Conservation (phyloP, 768 basidiomycete genomes). For the Agaricus blazei region DNA sequence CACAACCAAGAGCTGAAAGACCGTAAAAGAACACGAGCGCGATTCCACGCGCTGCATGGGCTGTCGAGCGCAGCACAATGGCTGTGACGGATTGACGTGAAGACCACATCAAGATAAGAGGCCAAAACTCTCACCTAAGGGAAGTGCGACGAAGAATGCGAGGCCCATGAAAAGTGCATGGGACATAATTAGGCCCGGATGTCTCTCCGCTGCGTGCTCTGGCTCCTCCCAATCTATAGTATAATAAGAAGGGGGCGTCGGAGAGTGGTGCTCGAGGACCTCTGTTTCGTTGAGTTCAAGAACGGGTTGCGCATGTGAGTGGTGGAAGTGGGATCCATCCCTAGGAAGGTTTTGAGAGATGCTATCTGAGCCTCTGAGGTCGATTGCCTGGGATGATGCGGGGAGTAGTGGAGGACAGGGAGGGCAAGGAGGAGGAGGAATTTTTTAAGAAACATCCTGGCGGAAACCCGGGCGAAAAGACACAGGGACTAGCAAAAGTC, state of each 20-base stretch:
- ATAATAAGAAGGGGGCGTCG: slow-evolving; percentile 79
- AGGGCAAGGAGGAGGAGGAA: slow-evolving; percentile 10
- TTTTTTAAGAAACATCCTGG: slow-evolving; percentile 13
- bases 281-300: slow-evolving; percentile 76
- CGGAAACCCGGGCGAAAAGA: neutral
- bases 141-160: slow-evolving; percentile 82
- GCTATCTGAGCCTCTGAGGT: neutral
- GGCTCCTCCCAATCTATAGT: slow-evolving; percentile 67
- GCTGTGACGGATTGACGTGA: slow-evolving; percentile 35
- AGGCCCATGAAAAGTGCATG: slow-evolving; percentile 72
- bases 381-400: slow-evolving; percentile 4
- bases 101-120: neutral
- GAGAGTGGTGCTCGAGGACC: slow-evolving; percentile 55
- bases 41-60: slow-evolving; percentile 58
- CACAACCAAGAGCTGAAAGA: slow-evolving; percentile 58
- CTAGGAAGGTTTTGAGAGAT: slow-evolving; percentile 8
- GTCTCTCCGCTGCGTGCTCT: slow-evolving; percentile 36
- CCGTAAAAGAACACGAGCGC: slow-evolving; percentile 60
- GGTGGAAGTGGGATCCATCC: slow-evolving; percentile 40
- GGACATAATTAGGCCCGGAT: slow-evolving; percentile 66
- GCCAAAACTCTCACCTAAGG: slow-evolving; percentile 53
- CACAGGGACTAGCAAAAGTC: neutral
- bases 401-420: neutral
- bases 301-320: slow-evolving; percentile 45
- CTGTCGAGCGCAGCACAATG: slow-evolving; percentile 74